phyloP scores from a whole-genome alignment of 108 stramenopile genomes.

The Nitzschia sp. region DNA sequence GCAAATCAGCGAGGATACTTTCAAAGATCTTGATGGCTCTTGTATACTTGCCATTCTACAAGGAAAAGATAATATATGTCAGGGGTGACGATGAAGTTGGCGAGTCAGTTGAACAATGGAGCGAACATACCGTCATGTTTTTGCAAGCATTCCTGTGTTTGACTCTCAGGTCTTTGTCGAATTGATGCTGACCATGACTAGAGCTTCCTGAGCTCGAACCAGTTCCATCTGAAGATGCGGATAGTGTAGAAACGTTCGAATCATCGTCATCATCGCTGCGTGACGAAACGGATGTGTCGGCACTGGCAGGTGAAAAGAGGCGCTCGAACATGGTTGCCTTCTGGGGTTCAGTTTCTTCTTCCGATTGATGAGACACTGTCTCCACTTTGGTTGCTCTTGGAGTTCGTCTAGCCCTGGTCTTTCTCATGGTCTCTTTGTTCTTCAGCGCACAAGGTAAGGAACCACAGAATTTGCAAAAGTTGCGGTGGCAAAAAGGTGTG shows the following conservation, averaged over 20 bases:
- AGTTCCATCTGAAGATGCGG: constrained; percentile 2
- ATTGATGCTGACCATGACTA: constrained; percentile 6
- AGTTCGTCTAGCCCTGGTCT: too few species aligned
- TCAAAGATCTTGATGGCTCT: constrained; percentile 56
- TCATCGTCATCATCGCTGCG: constrained; percentile 21
- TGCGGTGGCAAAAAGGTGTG: too few species aligned
- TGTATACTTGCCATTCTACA: constrained; percentile 44
- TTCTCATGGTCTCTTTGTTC: too few species aligned
- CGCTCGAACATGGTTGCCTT: constrained; percentile 25
- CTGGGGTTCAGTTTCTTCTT: neutral
- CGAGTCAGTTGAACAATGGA: neutral
- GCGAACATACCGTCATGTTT: constrained; percentile 46
- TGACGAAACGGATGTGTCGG: constrained; percentile 21
- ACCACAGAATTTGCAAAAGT: too few species aligned
- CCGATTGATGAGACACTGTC: neutral
- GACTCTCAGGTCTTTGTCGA: constrained; percentile 41
- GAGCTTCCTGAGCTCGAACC: constrained; percentile 12
- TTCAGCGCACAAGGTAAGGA: too few species aligned
- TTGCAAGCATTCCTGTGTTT: constrained; percentile 56
- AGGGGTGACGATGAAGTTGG: neutral
- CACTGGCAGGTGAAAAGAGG: constrained; percentile 27
- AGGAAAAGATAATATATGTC: neutral
- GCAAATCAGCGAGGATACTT: constrained; percentile 47
- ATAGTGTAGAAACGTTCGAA: constrained; percentile 5
- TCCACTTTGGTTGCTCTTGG: too few species aligned